A percentile compares a stretch with the other conserved stretches of the same genome.
Evolutionary conservation across 345 rosid genomes (phyloP).

Genomic region (Eucalyptus erythrocorys): DNA sequence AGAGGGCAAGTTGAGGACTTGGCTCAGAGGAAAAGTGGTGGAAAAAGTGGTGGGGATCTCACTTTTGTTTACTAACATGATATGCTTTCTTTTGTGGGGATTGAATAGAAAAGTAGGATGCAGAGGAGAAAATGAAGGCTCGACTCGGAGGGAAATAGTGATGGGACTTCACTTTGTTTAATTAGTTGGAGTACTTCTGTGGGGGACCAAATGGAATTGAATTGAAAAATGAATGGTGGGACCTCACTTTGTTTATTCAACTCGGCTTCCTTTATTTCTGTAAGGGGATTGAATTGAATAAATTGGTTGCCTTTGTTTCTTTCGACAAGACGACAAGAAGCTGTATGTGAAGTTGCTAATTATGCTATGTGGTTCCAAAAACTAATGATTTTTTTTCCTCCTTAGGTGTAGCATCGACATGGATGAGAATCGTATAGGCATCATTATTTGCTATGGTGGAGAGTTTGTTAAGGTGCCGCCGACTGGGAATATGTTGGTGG

Average conservation of each 20-base stretch:
- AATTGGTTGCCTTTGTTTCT: too few species aligned
- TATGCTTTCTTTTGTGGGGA: too few species aligned
- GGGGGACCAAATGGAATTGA: rapidly evolving
- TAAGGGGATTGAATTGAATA: too few species aligned
- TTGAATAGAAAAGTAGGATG: rapidly evolving
- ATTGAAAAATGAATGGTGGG: rapidly evolving
- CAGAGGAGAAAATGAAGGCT: rapidly evolving
- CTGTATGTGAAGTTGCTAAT: rapidly evolving
- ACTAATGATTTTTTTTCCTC: too few species aligned
- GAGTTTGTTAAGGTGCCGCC: rapidly evolving
- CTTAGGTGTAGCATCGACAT: rapidly evolving
- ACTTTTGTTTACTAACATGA: too few species aligned
- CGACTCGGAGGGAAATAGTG: rapidly evolving
- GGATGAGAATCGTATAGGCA: rapidly evolving
- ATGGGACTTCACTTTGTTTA: too few species aligned
- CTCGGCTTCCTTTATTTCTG: rapidly evolving
- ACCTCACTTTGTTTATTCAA: too few species aligned
- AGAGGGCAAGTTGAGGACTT: rapidly evolving
- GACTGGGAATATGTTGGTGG: rapidly evolving
- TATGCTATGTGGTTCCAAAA: too few species aligned
- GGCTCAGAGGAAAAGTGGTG: rapidly evolving
- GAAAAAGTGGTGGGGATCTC: too few species aligned
- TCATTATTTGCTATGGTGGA: too few species aligned
- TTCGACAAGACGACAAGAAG: rapidly evolving
- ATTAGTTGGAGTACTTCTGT: too few species aligned